A percentile compares a stretch with the other conserved stretches of the same genome.
Conservation (phyloP, 768 basidiomycete species). For the Psilocybe cubensis region DNA sequence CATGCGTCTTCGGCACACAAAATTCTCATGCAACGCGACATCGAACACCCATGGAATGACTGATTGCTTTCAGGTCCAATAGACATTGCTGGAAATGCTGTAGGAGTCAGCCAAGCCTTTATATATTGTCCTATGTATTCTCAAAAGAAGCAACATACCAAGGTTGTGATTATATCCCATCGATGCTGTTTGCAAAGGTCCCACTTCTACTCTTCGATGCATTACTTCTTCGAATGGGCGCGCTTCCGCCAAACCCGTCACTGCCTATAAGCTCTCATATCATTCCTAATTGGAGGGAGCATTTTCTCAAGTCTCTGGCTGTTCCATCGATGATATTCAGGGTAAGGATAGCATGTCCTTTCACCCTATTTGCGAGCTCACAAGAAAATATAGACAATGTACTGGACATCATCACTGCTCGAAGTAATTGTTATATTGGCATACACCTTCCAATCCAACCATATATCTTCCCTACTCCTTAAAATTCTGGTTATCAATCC, state of each 20-base stretch:
- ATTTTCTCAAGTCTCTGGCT: background rate
- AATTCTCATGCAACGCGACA: too few relatives aligned
- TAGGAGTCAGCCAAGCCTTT: too few relatives aligned
- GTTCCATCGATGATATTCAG: background rate
- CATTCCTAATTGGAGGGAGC: background rate
- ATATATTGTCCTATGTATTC: background rate
- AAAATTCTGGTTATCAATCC: background rate
- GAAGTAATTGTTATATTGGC: too few relatives aligned
- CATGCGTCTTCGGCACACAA: too few relatives aligned
- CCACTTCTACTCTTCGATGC: background rate
- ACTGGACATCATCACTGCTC: background rate
- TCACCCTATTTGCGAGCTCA: too few relatives aligned
- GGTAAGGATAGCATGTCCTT: background rate
- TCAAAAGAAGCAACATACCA: background rate
- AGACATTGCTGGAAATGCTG: background rate
- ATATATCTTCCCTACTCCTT: background rate
- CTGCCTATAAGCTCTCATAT: background rate
- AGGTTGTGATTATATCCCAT: too few relatives aligned
- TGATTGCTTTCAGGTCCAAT: too few relatives aligned
- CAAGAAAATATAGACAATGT: background rate
- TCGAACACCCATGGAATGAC: too few relatives aligned
- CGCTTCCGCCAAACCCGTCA: background rate
- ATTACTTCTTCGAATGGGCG: background rate
- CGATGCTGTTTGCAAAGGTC: background rate
- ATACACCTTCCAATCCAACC: background rate